Evolutionary conservation across 805 yeast species (phyloP).

Genomic region (Crinitomyces ghanaensis): DNA sequence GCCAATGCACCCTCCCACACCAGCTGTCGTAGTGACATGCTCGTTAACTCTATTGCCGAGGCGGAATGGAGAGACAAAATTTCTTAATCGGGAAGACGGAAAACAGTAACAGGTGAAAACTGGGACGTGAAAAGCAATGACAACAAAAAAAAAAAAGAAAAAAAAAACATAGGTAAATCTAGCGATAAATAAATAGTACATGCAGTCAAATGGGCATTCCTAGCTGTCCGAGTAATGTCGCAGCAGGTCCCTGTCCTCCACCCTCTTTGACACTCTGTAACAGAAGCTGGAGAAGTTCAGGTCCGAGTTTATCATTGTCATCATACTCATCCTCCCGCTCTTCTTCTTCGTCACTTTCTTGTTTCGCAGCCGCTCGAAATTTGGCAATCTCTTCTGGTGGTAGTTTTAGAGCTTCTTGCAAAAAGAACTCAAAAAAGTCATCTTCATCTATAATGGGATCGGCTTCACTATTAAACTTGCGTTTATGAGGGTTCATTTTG

Average conservation of each 20-base stretch:
- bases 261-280: conserved; percentile 22
- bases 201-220: no score
- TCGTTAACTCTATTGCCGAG: no score
- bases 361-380: conserved; percentile 21
- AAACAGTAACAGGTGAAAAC: no score
- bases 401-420: conserved; percentile 42
- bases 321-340: conserved; percentile 4
- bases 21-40: no score
- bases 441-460: conserved; percentile 46
- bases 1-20: no score
- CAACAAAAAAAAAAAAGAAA: no score
- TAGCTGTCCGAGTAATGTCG: conserved; percentile 25
- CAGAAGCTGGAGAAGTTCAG: conserved; percentile 20
- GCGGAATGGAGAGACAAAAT: no score
- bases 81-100: no score
- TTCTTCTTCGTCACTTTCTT: background rate
- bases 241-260: conserved; percentile 28
- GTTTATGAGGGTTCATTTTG: background rate
- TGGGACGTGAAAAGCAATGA: no score
- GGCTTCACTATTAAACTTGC: conserved; percentile 14
- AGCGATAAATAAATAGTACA: no score
- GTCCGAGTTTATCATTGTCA: no score
- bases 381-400: conserved; percentile 35
- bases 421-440: conserved; percentile 56
- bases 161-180: no score